phyloP scores from a whole-genome alignment of 306 rosid genomes.

The Cicer yamashitae region DNA sequence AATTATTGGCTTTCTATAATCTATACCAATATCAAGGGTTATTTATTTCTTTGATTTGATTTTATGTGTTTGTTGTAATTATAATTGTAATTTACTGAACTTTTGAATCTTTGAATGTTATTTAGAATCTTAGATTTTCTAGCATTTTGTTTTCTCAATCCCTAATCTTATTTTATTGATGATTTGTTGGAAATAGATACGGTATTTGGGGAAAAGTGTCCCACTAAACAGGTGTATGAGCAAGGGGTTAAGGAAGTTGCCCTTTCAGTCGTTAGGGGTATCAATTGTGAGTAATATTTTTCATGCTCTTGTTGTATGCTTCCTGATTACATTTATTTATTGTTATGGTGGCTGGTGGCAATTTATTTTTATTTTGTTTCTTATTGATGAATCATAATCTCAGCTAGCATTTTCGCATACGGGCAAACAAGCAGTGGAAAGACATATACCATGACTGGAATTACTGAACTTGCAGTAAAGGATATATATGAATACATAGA shows the following conservation, averaged over 20 bases:
- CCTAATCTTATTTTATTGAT: constrained; percentile 7
- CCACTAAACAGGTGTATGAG: constrained; percentile 75
- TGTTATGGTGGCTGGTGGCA: constrained; percentile 12
- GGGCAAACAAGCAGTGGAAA: constrained; percentile 99
- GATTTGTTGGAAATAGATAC: constrained; percentile 57
- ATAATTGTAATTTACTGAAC: neutral
- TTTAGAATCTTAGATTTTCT: neutral
- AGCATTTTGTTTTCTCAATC: constrained; percentile 15
- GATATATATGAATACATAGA: constrained; percentile 74
- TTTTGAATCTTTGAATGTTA: neutral
- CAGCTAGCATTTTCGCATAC: constrained; percentile 89
- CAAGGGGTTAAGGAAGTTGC: constrained; percentile 83
- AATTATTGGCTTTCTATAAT: neutral
- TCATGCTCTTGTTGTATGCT: constrained; percentile 28
- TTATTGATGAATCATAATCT: constrained; percentile 32
- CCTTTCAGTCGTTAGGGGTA: constrained; percentile 83
- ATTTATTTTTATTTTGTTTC: neutral
- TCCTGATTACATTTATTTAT: constrained; percentile 19
- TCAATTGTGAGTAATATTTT: constrained; percentile 72
- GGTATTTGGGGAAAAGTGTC: constrained; percentile 68
- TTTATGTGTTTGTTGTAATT: neutral
- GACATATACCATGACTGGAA: constrained; percentile 91
- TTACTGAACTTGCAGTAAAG: constrained; percentile 69
- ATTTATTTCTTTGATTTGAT: neutral
- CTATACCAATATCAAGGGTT: neutral